Percentiles rank a stretch among this genome's conserved stretches.
Evolutionary conservation across 2,329 filamentous ascomycete genomes (phyloP).

Genomic region (Fonsecaea monophora): DNA sequence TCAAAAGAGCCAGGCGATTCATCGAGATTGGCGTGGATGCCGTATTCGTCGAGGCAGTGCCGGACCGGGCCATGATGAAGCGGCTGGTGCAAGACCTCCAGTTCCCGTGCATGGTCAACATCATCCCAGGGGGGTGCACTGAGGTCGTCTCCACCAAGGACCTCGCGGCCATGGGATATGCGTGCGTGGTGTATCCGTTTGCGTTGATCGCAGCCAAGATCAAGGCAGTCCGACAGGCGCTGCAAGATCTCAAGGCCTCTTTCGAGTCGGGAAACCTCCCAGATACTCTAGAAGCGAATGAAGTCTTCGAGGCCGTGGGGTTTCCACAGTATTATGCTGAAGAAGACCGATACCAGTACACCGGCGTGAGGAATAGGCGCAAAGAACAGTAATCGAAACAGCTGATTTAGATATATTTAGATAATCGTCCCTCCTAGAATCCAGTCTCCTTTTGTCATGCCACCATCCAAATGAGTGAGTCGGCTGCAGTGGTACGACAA

Average conservation of each 20-base stretch:
- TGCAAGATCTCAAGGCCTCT: conserved; percentile 52
- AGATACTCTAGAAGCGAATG: conserved; percentile 52
- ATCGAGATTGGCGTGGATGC: conserved; percentile 55
- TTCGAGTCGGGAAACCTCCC: conserved; percentile 52
- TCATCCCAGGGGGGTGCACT: conserved; percentile 53
- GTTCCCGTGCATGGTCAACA: conserved; percentile 54
- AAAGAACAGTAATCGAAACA: too few relatives aligned
- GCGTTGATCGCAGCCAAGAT: conserved; percentile 54
- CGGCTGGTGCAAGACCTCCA: conserved; percentile 48
- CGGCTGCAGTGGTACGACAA: too few relatives aligned
- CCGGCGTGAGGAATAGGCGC: too few relatives aligned
- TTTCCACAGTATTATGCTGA: conserved; percentile 53
- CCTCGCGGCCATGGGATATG: conserved; percentile 49
- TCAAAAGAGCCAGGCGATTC: conserved; percentile 51
- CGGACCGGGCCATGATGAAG: conserved; percentile 53
- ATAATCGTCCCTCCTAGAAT: too few relatives aligned
- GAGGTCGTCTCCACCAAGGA: conserved; percentile 52
- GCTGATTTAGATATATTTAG: too few relatives aligned
- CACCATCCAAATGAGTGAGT: too few relatives aligned
- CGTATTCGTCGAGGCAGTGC: conserved; percentile 56
- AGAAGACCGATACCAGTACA: conserved; percentile 18
- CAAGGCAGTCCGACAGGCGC: conserved; percentile 49
- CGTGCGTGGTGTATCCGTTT: conserved; percentile 53
- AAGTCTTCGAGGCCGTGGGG: conserved; percentile 56
- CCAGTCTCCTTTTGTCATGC: too few relatives aligned